These are phyloP conservation scores for Symbiodinium pilosum DNA, from an alignment of 73 alveolate species.

Conservation along the genomic window DNA sequence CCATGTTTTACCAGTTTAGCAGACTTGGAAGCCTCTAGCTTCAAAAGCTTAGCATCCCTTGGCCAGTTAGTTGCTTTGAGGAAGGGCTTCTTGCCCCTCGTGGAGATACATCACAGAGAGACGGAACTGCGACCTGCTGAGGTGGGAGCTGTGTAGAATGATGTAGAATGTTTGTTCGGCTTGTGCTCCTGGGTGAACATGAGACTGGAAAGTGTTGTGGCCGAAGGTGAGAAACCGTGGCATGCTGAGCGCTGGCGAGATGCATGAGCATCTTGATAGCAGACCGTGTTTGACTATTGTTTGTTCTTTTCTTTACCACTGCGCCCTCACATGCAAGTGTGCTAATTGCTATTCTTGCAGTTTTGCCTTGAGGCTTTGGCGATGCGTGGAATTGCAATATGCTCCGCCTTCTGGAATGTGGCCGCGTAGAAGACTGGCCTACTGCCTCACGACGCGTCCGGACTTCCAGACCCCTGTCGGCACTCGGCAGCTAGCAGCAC, in stretches of 20 bases:
- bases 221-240: neutral
- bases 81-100: neutral
- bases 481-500: neutral
- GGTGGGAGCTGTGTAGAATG: neutral
- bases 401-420: slow-evolving; percentile 5
- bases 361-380: neutral
- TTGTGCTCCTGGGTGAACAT: too few species aligned
- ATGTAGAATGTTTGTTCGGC: too few species aligned
- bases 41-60: too few species aligned
- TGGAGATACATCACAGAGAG: neutral
- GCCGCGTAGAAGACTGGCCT: slow-evolving; percentile 1
- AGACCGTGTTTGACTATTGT: neutral
- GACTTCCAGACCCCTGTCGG: neutral
- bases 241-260: slow-evolving; percentile 4
- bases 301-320: neutral
- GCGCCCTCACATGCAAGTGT: neutral
- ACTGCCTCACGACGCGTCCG: neutral
- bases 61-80: too few species aligned
- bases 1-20: neutral
- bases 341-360: neutral
- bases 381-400: neutral
- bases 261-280: neutral
- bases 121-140: neutral
- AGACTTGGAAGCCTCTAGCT: too few species aligned
- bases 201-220: too few species aligned